Evolutionary conservation across 768 basidiomycete genomes (phyloP), one percentile per base, ranked within the genome.

Genomic region (Collybia sordida): DNA sequence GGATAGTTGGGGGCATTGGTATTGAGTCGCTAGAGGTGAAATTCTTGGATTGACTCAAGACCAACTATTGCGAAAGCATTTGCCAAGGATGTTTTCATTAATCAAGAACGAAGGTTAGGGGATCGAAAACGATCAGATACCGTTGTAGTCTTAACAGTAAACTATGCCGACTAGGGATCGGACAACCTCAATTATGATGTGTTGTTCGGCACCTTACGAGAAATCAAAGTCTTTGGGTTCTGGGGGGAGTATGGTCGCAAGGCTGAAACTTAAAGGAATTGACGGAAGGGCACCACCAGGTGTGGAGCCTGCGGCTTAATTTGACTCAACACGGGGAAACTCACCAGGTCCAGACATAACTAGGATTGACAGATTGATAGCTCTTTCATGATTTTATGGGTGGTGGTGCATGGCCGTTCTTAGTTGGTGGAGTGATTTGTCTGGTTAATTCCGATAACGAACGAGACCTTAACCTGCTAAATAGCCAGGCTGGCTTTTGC

Each of bases 401-500:
- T 86, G 85, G 84, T 86, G 83, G 85, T 87, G 84, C 84, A 87
- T 87, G 85, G 85, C 85, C 82, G 80, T 87, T 87, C 84, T 86
- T 87, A 86, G 85, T 87, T 87, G 80, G 82, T 74, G 86, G 86
- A 90, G 87, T 88, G 88, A 90, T 89, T 90, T 90, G 88, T 90
- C 89, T 90, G 88, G 87, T 89, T 90, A 89, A 90, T 89, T 89
- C 85, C 82, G 86, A 90, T 89, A 88, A 88, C 82, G 83, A 90
- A 88, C 81, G 86, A 90, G 87, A 90, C 87, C 50, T 55, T 55
- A 55, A 56, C 54, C 54, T 56, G 54, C 54, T 56, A 56, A 56
- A 55, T 51, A 55, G 53, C 53, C 53, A 50, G 53, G 53, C 44
- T 23, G 42, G 49, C 49, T 50, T 44, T 23, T 21, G 47, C 47